Base-by-base conservation (phyloP, 169 alveolate species). In the Babesia divergens region DNA sequence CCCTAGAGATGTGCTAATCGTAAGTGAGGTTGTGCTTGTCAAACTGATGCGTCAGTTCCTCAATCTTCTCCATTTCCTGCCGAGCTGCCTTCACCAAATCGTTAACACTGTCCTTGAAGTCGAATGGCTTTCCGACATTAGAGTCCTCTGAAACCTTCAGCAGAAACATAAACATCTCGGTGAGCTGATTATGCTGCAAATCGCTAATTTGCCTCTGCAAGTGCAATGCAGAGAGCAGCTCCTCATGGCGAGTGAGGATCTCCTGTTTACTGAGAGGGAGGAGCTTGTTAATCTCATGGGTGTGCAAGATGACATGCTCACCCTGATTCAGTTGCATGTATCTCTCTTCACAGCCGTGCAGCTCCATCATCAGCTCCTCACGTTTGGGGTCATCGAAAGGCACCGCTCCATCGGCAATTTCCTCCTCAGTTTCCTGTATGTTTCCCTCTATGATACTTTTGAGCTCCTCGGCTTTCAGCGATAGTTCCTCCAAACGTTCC, bases 401-500 rank as follows among this genome's bases (percentile, higher is more conserved):
- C 8, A 38, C 20, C 34, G 31, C 40, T 3, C 56, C 59, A 34
- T 55, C 66, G 1, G 34, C 47, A 9, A 56, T 28, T 16, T 42
- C 71, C 28, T 53, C 68, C 9, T 34, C 72, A 9, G 8, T 26
- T 4, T 47, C 50, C 34, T 47, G 20, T 3, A 49, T 71, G 42
- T 40, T 55, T 0, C 74, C 72, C 42, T 80, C 83, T 7, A 70
- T 80, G 28, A 68, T 80, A 22, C 70, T 83, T 51, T 70, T 69
- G 1, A 80, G 79, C 54, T 80, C 83, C 28, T 68, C 49, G 26
- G 68, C 88, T 59, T 68, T 80, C 49, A 32, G 70, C 0, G 83
- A 80, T 13, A 80, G 75, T 29, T 80, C 82, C 49, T 68, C 83
- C n/a, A 80, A 42, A 13, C 83, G 68, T 32, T 80, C 83, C 60